Conservation (phyloP, 495 filamentous ascomycete genomes). For the Oleoguttula mirabilis region DNA sequence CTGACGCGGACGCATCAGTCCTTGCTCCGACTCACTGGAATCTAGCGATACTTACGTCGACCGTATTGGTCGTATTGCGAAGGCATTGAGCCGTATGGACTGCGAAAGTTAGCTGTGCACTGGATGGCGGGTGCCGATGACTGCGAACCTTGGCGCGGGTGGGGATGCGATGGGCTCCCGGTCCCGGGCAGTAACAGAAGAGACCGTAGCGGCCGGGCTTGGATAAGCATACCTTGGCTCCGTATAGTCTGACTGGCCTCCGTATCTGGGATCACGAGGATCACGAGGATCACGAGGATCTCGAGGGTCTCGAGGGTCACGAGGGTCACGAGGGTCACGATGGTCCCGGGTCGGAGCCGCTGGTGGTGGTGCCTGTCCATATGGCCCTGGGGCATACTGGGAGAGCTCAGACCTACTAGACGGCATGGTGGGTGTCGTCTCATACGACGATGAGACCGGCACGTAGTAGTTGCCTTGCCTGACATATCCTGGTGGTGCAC, state of each 20-base stretch:
- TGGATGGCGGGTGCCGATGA: background rate
- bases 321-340: background rate
- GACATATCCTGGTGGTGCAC: constrained; percentile 16
- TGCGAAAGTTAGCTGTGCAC: constrained; percentile 12
- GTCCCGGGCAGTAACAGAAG: constrained; percentile 7
- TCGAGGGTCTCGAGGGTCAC: constrained; percentile 16
- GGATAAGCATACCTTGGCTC: constrained; percentile 11
- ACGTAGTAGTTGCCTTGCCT: constrained; percentile 14
- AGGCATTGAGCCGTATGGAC: constrained; percentile 4
- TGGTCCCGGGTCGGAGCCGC: no score
- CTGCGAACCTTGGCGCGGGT: constrained; percentile 14
- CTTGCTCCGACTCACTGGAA: background rate
- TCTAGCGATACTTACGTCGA: constrained; percentile 18
- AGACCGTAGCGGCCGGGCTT: constrained; percentile 14
- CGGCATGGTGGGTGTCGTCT: constrained; percentile 1
- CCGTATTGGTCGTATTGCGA: constrained; percentile 13
- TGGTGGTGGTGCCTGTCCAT: constrained; percentile 3
- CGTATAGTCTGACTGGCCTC: background rate
- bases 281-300: background rate
- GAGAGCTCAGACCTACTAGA: constrained; percentile 13
- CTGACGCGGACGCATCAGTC: constrained; percentile 15
- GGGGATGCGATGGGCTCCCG: constrained; percentile 13
- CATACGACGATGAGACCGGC: constrained; percentile 11
- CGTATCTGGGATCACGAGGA: constrained; percentile 14
- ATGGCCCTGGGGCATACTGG: constrained; percentile 3